A percentile compares a stretch with the other conserved stretches of the same genome.
Conservation (phyloP, 1,284 basidiomycete species). For the Leccinum variabile region DNA sequence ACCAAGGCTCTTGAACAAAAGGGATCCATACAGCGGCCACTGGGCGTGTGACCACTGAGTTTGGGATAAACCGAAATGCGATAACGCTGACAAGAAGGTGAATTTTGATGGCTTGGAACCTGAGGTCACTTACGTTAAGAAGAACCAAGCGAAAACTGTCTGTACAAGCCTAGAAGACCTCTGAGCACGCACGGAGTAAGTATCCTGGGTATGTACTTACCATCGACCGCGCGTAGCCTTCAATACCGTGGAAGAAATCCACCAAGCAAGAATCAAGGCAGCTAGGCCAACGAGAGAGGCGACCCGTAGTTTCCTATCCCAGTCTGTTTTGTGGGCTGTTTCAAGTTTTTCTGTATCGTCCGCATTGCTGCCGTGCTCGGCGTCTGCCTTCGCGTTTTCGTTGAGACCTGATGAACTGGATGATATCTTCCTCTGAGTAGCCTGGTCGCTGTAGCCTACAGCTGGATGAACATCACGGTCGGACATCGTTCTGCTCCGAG, state of each 20-base stretch:
- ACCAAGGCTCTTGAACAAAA: constrained; percentile 66
- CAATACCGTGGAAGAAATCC: constrained; percentile 72
- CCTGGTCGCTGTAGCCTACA: constrained; percentile 2
- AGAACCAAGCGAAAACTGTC: constrained; percentile 79
- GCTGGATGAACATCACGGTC: constrained; percentile 1
- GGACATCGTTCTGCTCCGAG: constrained; percentile 21
- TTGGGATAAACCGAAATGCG: constrained; percentile 78
- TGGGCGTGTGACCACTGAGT: constrained; percentile 62
- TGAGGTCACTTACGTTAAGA: constrained; percentile 53
- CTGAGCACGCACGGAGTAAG: constrained; percentile 16
- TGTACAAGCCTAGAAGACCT: constrained; percentile 60
- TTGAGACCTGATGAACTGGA: constrained; percentile 19
- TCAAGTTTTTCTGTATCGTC: constrained; percentile 24
- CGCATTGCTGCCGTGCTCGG: constrained; percentile 15
- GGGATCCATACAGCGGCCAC: constrained; percentile 67
- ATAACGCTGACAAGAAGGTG: constrained; percentile 57
- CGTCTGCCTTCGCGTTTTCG: constrained; percentile 21
- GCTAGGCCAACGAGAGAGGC: constrained; percentile 54
- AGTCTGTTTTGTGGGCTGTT: constrained; percentile 7
- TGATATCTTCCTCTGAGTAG: constrained; percentile 25
- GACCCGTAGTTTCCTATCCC: constrained; percentile 37
- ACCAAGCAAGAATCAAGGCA: constrained; percentile 72
- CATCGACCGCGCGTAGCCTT: constrained; percentile 71
- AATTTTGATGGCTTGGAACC: background rate
- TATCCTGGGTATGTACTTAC: constrained; percentile 35